Conservation (phyloP, 495 filamentous ascomycete species). For the Hypoxylon subgilvum region DNA sequence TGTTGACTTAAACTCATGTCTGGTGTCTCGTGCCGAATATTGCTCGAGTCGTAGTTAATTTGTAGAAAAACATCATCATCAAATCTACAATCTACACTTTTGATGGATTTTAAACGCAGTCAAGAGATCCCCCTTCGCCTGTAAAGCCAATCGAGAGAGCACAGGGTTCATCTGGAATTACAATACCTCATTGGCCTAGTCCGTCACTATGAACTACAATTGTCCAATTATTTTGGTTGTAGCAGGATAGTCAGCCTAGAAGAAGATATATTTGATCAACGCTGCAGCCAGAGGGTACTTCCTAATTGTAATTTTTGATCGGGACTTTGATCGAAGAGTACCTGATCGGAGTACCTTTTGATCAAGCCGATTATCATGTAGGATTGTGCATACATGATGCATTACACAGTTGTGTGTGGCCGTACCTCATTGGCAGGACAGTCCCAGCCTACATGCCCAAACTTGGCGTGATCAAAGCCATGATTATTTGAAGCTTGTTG, state of each 20-base stretch:
- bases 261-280: slow-evolving; percentile 18
- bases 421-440: slow-evolving; percentile 2
- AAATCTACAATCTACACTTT: no score
- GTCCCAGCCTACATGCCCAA: background rate
- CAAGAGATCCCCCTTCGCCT: no score
- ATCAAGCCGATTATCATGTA: slow-evolving; percentile 12
- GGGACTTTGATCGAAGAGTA: background rate
- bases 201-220: background rate
- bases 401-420: slow-evolving; percentile 2
- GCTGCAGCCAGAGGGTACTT: slow-evolving; percentile 5
- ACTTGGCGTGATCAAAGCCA: slow-evolving; percentile 1
- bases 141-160: no score
- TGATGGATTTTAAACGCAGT: no score
- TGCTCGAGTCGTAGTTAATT: no score
- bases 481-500: slow-evolving; percentile 21
- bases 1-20: no score
- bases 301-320: background rate
- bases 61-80: no score
- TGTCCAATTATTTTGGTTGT: slow-evolving; percentile 3
- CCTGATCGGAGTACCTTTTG: background rate
- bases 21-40: no score
- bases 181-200: slow-evolving; percentile 1
- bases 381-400: background rate
- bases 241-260: background rate
- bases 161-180: background rate